Percentiles rank a stretch among this genome's conserved stretches.
These are phyloP conservation scores for Beauveria brongniartii DNA, from an alignment of 2,329 filamentous ascomycete species.

Conservation along the genomic window DNA sequence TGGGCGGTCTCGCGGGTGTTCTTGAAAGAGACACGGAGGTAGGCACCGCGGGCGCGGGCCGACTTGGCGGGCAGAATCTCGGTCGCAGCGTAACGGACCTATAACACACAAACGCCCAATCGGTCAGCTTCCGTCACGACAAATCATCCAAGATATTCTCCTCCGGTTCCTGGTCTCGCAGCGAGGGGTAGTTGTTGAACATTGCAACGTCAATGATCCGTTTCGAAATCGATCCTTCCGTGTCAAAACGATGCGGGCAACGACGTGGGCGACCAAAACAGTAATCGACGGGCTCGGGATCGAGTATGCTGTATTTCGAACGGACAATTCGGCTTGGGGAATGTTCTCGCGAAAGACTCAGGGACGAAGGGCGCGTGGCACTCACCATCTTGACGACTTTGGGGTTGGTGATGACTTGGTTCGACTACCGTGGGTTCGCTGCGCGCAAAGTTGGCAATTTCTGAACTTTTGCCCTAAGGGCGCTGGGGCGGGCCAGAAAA, in stretches of 20 bases:
- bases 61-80: conserved; percentile 84
- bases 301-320: conserved; percentile 15
- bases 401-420: conserved; percentile 40
- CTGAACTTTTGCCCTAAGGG: conserved; percentile 38
- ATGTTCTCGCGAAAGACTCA: conserved; percentile 1
- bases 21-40: conserved; percentile 99
- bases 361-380: conserved; percentile 16
- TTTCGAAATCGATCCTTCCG: conserved; percentile 3
- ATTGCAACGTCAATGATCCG: neutral
- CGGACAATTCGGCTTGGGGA: neutral
- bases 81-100: conserved; percentile 96
- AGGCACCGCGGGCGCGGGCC: conserved; percentile 95
- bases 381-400: conserved; percentile 51
- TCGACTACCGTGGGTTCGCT: conserved; percentile 43
- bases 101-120: conserved; percentile 15
- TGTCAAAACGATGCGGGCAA: neutral
- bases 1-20: conserved; percentile 99
- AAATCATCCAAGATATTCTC: neutral
- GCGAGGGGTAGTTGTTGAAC: neutral
- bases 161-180: neutral
- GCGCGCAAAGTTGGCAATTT: conserved; percentile 37
- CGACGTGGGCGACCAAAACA: neutral
- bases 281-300: neutral
- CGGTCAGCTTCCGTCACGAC: conserved; percentile 14
- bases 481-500: conserved; percentile 27